A percentile compares a stretch with the other conserved stretches of the same genome.
These are phyloP conservation scores for Calocybe indica DNA, from an alignment of 768 basidiomycete species.

Conservation along the genomic window DNA sequence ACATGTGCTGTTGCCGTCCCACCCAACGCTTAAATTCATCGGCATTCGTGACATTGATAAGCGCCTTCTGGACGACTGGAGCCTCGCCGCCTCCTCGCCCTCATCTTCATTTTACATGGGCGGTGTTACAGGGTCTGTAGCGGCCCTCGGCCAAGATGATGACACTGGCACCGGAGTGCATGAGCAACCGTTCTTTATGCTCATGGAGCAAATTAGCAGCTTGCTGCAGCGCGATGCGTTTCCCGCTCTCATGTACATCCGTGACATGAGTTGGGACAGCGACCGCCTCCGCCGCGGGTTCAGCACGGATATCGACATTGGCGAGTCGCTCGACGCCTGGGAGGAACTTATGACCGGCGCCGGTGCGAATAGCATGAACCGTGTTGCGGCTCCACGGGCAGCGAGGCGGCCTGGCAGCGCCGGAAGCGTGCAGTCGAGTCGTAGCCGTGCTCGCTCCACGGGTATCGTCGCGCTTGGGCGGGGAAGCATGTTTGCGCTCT, in stretches of 20 bases:
- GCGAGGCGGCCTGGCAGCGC: neutral
- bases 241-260: slow-evolving; percentile 50
- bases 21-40: slow-evolving; percentile 57
- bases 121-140: neutral
- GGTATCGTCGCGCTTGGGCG: neutral
- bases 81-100: neutral
- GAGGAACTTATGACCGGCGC: slow-evolving; percentile 4
- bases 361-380: neutral
- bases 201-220: slow-evolving; percentile 59
- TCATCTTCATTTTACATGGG: too few species aligned
- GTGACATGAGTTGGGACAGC: slow-evolving; percentile 60
- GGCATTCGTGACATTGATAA: slow-evolving; percentile 69
- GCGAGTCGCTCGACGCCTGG: neutral
- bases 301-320: neutral
- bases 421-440: neutral
- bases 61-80: slow-evolving; percentile 43
- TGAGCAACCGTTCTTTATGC: slow-evolving; percentile 54
- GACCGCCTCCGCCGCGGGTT: slow-evolving; percentile 42
- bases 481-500: neutral
- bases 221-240: slow-evolving; percentile 55
- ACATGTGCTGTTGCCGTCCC: slow-evolving; percentile 62
- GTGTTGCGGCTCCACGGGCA: neutral
- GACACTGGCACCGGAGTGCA: slow-evolving; percentile 19
- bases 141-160: neutral
- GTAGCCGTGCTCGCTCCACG: neutral